A percentile compares a stretch with the other conserved stretches of the same genome.
Evolutionary conservation across 148 eudicot genomes (phyloP).

Genomic region (Euryodendron excelsum): DNA sequence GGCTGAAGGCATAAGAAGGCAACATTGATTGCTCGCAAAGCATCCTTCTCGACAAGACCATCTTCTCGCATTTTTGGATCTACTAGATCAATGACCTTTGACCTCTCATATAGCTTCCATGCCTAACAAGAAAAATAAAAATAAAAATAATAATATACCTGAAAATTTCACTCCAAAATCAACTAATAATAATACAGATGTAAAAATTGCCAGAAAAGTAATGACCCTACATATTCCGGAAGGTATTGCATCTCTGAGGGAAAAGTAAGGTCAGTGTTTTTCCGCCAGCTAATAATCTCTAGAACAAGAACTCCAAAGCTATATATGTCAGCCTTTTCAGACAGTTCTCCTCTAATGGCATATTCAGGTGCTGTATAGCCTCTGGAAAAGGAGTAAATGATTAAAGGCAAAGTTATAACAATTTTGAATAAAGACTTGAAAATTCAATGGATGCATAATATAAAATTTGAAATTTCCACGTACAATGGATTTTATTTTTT

Average conservation of each 20-base stretch:
- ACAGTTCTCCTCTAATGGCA: constrained; percentile 47
- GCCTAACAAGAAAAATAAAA: constrained; percentile 22
- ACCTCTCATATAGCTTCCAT: constrained; percentile 48
- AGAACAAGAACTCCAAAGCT: constrained; percentile 51
- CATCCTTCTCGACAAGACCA: constrained; percentile 35
- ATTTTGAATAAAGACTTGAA: background rate
- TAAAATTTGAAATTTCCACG: background rate
- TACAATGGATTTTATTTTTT: no score
- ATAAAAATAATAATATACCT: background rate
- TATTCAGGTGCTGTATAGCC: constrained; percentile 57
- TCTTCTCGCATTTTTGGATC: constrained; percentile 39
- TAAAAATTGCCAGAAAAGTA: background rate
- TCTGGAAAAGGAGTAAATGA: constrained; percentile 21
- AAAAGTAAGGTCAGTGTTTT: constrained; percentile 43
- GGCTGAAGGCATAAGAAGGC: constrained; percentile 50
- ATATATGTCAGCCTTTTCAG: constrained; percentile 51
- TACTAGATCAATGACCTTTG: constrained; percentile 32
- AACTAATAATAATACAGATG: background rate
- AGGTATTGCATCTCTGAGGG: constrained; percentile 48
- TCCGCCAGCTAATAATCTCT: constrained; percentile 45
- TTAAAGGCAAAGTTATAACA: background rate
- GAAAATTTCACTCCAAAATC: background rate
- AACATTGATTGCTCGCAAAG: constrained; percentile 34
- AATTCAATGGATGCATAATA: background rate
- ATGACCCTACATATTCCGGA: constrained; percentile 45